phyloP scores from a whole-genome alignment of 148 eudicot species.

The Vaccinium vitisidaea region DNA sequence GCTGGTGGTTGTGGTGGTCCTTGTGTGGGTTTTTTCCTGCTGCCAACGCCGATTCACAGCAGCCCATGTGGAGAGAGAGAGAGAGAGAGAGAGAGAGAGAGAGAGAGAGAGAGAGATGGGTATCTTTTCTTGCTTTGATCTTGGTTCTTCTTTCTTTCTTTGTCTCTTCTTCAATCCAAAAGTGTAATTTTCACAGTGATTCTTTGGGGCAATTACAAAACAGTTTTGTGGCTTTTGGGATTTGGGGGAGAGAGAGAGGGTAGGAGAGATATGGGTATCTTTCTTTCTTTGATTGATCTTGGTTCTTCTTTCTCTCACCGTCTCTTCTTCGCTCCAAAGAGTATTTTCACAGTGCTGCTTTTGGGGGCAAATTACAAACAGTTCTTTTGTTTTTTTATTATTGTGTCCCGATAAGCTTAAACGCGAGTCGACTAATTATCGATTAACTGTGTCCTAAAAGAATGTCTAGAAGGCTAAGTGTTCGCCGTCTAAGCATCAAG shows the following conservation, averaged over 20 bases:
- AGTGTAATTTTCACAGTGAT: constrained; percentile 3
- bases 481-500: no score
- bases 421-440: no score
- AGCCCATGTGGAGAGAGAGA: constrained; percentile 37
- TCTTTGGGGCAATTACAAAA: background rate
- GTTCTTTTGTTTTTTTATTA: background rate
- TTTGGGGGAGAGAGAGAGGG: background rate
- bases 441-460: no score
- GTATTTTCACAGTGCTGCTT: background rate
- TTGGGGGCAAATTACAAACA: background rate
- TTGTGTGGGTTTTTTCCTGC: constrained; percentile 38
- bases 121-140: background rate
- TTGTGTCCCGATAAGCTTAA: no score
- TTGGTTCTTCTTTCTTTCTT: background rate
- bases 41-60: constrained; percentile 49
- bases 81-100: background rate
- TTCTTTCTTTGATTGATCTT: background rate
- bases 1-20: constrained; percentile 17
- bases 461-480: no score
- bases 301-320: background rate
- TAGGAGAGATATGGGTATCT: background rate
- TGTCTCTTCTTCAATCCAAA: background rate
- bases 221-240: background rate
- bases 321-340: background rate
- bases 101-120: constrained; percentile 1